Percentiles rank a stretch among this genome's conserved stretches.
These are phyloP conservation scores for Pseudogymnoascus sp. DNA, from an alignment of 2,329 filamentous ascomycete species.

Conservation along the genomic window DNA sequence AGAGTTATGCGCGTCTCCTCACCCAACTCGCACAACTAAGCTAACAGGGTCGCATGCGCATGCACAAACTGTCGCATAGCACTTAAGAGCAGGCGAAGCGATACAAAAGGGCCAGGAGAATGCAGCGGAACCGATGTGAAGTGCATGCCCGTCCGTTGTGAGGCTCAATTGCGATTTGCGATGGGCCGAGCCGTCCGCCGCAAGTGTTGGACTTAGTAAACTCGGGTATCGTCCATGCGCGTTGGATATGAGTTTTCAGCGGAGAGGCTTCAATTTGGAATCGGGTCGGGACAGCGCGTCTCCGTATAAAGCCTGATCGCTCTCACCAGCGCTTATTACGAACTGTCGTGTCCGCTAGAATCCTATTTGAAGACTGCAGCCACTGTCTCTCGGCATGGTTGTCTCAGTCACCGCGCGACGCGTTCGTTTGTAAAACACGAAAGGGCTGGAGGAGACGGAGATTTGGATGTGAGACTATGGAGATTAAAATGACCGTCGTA, in stretches of 20 bases:
- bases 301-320: conserved; percentile 1
- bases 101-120: not conserved
- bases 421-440: conserved; percentile 3
- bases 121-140: not conserved
- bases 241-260: not conserved
- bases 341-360: not conserved
- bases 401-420: conserved; percentile 7
- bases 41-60: conserved; percentile 2
- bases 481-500: conserved; percentile 5
- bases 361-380: not conserved
- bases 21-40: not conserved
- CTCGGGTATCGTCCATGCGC: conserved; percentile 2
- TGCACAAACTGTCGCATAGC: conserved; percentile 2
- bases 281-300: not conserved
- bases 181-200: not conserved
- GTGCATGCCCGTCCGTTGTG: not conserved
- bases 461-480: conserved; percentile 7
- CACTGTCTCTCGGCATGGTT: not conserved
- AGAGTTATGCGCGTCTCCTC: not conserved
- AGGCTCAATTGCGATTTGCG: conserved; percentile 2
- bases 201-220: not conserved
- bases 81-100: not conserved
- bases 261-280: not conserved
- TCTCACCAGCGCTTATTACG: not conserved
- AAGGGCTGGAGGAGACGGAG: not conserved